Evolutionary conservation across 768 basidiomycete species (phyloP).

Genomic region (Leccinum incarnatum): DNA sequence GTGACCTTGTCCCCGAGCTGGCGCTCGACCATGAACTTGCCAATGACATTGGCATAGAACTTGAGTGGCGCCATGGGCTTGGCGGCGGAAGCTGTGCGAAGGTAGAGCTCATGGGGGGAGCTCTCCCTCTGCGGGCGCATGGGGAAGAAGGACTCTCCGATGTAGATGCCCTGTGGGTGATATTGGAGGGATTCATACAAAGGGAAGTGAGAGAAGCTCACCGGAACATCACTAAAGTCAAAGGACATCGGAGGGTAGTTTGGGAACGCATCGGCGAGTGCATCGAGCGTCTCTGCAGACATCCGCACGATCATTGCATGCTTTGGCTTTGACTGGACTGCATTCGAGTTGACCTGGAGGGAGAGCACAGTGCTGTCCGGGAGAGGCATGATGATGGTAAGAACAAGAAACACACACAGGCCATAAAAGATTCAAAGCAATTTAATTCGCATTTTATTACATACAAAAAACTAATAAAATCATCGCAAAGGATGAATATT

Average conservation of each 20-base stretch:
- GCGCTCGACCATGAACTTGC: constrained; percentile 66
- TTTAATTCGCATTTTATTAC: background rate
- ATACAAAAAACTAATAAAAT: background rate
- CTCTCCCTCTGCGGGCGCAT: constrained; percentile 54
- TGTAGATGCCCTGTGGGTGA: constrained; percentile 53
- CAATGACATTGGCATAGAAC: constrained; percentile 70
- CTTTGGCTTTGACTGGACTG: constrained; percentile 59
- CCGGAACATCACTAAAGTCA: constrained; percentile 60
- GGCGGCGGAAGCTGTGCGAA: constrained; percentile 54
- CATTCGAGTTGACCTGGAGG: constrained; percentile 55
- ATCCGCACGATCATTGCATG: constrained; percentile 74
- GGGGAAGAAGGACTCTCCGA: constrained; percentile 63
- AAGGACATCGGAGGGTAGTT: constrained; percentile 51
- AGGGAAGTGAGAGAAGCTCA: constrained; percentile 32
- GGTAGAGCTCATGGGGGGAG: constrained; percentile 67
- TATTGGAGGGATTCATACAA: background rate
- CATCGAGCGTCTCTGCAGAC: constrained; percentile 69
- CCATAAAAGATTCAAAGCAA: background rate
- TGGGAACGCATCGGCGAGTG: constrained; percentile 47
- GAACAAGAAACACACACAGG: no score
- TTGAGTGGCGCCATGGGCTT: constrained; percentile 67
- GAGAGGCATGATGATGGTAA: constrained; percentile 56
- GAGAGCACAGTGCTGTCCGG: constrained; percentile 53
- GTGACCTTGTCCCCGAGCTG: constrained; percentile 48
- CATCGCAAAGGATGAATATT: background rate